Evolutionary conservation across 805 yeast species (phyloP).

Genomic region (Kregervanrija fluxuum): DNA sequence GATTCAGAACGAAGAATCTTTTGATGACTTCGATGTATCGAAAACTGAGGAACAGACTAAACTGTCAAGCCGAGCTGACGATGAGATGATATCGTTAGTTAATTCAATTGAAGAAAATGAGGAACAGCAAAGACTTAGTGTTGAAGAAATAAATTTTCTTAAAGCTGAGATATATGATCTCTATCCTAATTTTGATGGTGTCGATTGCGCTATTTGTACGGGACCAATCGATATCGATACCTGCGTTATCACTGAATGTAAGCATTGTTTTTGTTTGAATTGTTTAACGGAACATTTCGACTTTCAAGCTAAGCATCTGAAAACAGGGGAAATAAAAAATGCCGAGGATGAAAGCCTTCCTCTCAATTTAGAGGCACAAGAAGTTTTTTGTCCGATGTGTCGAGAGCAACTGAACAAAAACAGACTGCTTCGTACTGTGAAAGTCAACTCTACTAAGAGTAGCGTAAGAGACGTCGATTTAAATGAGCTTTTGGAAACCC

Average conservation of each 20-base stretch:
- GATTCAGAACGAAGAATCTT: conserved; percentile 35
- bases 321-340: background rate
- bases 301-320: conserved; percentile 36
- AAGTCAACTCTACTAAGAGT: conserved; percentile 7
- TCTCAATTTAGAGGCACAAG: conserved; percentile 29
- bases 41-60: conserved; percentile 4
- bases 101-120: conserved; percentile 20
- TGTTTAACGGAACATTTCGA: conserved; percentile 73
- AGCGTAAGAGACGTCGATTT: background rate
- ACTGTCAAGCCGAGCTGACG: conserved; percentile 9
- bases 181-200: conserved; percentile 31
- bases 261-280: conserved; percentile 68
- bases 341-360: background rate
- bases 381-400: conserved; percentile 70
- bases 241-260: conserved; percentile 59
- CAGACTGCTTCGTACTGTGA: conserved; percentile 37
- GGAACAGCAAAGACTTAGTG: conserved; percentile 15
- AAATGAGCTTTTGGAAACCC: conserved; percentile 1
- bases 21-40: conserved; percentile 11
- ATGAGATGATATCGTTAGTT: conserved; percentile 19
- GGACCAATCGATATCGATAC: conserved; percentile 50
- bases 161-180: conserved; percentile 26
- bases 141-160: conserved; percentile 18
- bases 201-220: conserved; percentile 83
- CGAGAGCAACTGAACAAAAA: conserved; percentile 45